Evolutionary conservation across 2,329 filamentous ascomycete species (phyloP), one percentile per base, ranked within the genome.

Genomic region (Ceratocystis lukuohia): DNA sequence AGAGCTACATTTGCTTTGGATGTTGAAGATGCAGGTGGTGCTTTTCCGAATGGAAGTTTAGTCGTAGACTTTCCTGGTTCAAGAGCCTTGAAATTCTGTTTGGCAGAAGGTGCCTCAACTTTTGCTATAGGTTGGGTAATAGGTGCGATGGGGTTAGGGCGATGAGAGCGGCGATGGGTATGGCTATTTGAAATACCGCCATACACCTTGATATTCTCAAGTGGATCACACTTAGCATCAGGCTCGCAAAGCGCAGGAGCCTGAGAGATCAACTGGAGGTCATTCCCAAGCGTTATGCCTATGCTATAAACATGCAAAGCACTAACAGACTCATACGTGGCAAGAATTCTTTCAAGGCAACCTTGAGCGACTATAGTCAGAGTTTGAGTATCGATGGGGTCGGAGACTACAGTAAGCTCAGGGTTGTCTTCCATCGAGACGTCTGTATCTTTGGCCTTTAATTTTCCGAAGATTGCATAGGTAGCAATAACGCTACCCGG

Each of bases 261-360:
- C 37, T 64, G 46, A 15, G 61, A 61, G 5, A 68, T 25, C 17
- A 68, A 33, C n/a, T 64, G 41, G 3, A 68, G 33, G 17, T 59
- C 68, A 73, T 78, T 87, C 17, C 91, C 78, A 0, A 85, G 82
- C 46, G 84, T 82, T 1, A 88, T 82, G 53, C 89, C 86, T 20
- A 97, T 73, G 72, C 91, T 96, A 77, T 97, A 97, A 56, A 97
- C 78, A 71, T 96, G 91, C 68, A 96, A 86, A 0, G 89, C 88
- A 0, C 80, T 81, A 65, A 96, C 84, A n/a, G 84, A 79, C 62
- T 88, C 81, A 70, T 93, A 95, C 17, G 83, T 80, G 15, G 80
- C 77, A 67, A 91, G 84, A 0, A 83, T 79, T 69, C 83, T 89
- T 74, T 87, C 80, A 4, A 96, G 77, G 44, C 87, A 81, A 68